Evolutionary conservation across 192 early-diverging fungal genomes (phyloP).

Genomic region (Jimgerdemannia lactiflua): DNA sequence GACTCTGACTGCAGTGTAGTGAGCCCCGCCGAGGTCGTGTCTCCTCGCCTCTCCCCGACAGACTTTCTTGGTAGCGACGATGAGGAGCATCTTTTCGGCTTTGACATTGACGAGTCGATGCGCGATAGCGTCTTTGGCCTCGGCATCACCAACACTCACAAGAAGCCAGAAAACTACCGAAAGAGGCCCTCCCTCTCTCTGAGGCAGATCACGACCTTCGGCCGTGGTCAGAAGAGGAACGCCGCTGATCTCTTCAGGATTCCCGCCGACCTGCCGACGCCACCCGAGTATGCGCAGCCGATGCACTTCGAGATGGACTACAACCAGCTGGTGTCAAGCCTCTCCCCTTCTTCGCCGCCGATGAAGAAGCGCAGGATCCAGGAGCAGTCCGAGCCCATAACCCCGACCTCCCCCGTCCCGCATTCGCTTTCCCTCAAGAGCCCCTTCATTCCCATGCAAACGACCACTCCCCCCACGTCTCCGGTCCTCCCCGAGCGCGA

Average conservation of each 20-base stretch:
- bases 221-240: not conserved
- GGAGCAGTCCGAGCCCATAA: not conserved
- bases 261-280: not conserved
- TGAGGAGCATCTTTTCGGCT: not conserved
- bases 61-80: not conserved
- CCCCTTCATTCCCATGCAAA: slow-evolving; percentile 16
- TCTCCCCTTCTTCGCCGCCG: not conserved
- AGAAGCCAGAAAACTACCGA: not conserved
- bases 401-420: not conserved
- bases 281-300: not conserved
- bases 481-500: slow-evolving; percentile 33
- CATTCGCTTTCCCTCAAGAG: not conserved
- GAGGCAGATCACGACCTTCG: not conserved
- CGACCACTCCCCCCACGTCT: slow-evolving; percentile 33
- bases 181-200: not conserved
- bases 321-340: not conserved
- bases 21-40: not conserved
- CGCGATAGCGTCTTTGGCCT: not conserved
- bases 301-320: not conserved
- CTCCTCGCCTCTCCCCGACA: not conserved
- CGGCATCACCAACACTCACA: not conserved
- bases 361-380: not conserved
- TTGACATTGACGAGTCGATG: not conserved
- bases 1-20: not conserved
- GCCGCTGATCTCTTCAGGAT: not conserved